Evolutionary conservation across 139 green algal genomes (phyloP).

Genomic region (Chlorella sorokiniana): DNA sequence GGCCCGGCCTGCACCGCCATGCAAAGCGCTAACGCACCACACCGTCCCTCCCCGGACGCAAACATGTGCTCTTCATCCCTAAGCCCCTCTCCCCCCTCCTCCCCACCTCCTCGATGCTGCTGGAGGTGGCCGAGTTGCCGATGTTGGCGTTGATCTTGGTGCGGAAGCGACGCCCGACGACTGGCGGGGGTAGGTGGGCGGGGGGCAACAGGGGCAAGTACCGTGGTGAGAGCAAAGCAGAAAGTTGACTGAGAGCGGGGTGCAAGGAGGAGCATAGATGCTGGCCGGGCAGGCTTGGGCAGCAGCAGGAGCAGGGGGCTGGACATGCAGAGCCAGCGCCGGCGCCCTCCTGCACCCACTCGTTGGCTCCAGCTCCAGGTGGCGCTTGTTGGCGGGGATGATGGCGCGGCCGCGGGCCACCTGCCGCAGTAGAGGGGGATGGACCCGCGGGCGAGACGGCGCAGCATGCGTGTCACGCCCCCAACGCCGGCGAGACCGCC

Average conservation of each 20-base stretch:
- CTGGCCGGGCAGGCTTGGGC: not conserved
- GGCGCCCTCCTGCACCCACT: not conserved
- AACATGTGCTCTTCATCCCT: not conserved
- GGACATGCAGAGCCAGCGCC: too few relatives aligned
- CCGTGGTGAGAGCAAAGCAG: not conserved
- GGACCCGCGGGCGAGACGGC: too few relatives aligned
- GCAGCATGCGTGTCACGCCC: too few relatives aligned
- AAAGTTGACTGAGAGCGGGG: too few relatives aligned
- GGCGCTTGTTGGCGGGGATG: conserved; percentile 95
- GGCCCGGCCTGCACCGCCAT: too few relatives aligned
- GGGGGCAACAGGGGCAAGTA: not conserved
- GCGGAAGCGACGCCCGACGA: conserved; percentile 90
- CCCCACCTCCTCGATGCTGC: conserved; percentile 95
- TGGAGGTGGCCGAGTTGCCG: conserved; percentile 89
- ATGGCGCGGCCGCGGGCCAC: conserved; percentile 94
- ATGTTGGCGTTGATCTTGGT: conserved; percentile 99
- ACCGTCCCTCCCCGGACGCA: not conserved
- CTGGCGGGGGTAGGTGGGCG: not conserved
- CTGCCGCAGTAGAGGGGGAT: too few relatives aligned
- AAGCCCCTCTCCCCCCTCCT: not conserved
- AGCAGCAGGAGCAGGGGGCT: too few relatives aligned
- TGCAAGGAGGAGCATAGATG: not conserved
- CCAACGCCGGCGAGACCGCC: too few relatives aligned
- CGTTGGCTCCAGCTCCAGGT: conserved; percentile 93
- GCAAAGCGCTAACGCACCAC: not conserved